phyloP scores from a whole-genome alignment of 176 grass and related monocot species.

The Thalia dealbata region DNA sequence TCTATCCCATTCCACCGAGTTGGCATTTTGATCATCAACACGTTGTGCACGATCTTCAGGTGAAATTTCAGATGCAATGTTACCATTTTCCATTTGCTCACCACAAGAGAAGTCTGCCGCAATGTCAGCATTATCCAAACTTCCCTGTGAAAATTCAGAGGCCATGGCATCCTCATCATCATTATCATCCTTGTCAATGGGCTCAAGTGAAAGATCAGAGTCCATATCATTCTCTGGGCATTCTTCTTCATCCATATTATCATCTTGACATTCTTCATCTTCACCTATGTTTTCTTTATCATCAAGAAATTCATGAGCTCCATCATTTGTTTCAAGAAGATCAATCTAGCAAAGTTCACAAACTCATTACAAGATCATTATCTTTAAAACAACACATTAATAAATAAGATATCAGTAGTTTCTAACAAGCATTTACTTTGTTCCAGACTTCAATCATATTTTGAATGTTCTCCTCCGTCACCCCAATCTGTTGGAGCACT shows the following conservation, averaged over 20 bases:
- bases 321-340: conserved; percentile 39
- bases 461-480: conserved; percentile 67
- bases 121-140: conserved; percentile 16
- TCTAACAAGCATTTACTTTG: conserved; percentile 38
- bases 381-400: background rate
- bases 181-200: conserved; percentile 17
- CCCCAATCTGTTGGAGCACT: conserved; percentile 83
- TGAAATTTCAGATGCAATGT: background rate
- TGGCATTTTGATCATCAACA: conserved; percentile 13
- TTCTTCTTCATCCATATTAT: conserved; percentile 27
- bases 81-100: conserved; percentile 16
- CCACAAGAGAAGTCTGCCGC: conserved; percentile 16
- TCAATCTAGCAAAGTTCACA: conserved; percentile 47
- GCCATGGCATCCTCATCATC: conserved; percentile 31
- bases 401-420: background rate
- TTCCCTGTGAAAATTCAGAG: conserved; percentile 36
- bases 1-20: conserved; percentile 14
- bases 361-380: conserved; percentile 9
- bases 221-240: conserved; percentile 32
- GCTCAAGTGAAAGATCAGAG: conserved; percentile 42
- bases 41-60: background rate
- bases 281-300: conserved; percentile 28
- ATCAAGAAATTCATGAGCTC: conserved; percentile 32
- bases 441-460: conserved; percentile 99
- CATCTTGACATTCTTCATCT: conserved; percentile 32